Evolutionary conservation across 345 rosid genomes (phyloP), one percentile per base, ranked within the genome.

Genomic region (Linum trigynum): DNA sequence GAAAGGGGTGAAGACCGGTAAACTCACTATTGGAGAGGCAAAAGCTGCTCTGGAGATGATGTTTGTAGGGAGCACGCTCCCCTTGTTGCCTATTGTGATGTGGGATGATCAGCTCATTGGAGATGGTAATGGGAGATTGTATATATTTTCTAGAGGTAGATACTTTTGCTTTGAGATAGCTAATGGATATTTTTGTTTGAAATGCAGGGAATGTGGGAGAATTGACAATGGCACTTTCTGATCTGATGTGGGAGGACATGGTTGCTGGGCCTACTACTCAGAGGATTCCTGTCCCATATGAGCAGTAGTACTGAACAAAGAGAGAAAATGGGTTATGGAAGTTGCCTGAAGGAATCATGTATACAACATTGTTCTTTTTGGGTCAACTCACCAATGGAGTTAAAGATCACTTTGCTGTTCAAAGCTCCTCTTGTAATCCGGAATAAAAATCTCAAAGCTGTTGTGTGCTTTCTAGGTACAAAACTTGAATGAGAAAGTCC

Each of bases 211-310:
- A 81, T 62, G 92, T 84, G 55, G 87, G 87, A 62, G 85, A 81
- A 67, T 57, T 86, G 75, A 84, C 92, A 17, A 78, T 81, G 82
- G 85, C 87, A 23, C 83, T 86, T 35, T 86, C 86, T 9, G 79
- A 84, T 77, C 71, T 84, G 69, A 74, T 86, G n/a, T 86, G 92
- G 92, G 75, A 81, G 38, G 92, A 86, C 65, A 86, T 86, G 87
- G 82, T 78, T 36, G 85, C 79, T 8, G 89, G 89, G 42, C 72
- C 80, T 4, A 80, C 69, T 40, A 75, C 69, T 3, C 79, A 65
- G 63, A 83, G 92, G 79, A 10, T 83, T 5, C 57, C 43, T 4
- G 77, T 84, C 64, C 79, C 80, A 2, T 81, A 84, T 5, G 32
- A 23, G 32, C 61, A 7, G 67, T 38, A 74, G 36, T 69, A 48